Base-by-base conservation (phyloP, 495 filamentous ascomycete species). In the Platismatia glauca region DNA sequence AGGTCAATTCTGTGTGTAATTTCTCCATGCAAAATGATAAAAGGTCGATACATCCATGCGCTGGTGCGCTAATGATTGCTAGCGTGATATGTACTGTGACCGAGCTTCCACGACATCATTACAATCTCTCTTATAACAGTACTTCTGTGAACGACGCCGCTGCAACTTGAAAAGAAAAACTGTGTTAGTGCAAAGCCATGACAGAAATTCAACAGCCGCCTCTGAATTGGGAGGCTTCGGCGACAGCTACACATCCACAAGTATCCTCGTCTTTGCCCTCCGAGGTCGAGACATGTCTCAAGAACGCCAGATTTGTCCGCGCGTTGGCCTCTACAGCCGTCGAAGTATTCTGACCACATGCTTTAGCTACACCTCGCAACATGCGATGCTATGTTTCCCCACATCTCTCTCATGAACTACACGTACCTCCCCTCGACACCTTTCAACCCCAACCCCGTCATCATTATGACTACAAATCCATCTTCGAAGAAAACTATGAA, bases 341-440 rank as follows among this genome's bases (percentile, higher is more conserved):
- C 13, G 13, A 0, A 31, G 27, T 18, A 57, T 27, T 12, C 56
- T 62, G 29, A 59, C 46, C 20, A 57, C 34, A 48, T 27, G 27
- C 38, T 15, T 59, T 66, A 96, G 91, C 91, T 98, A 62, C 95
- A 98, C 73, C 86, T 98, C 37, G 92, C 94, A 66, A 98, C 94
- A 61, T 92, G 86, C 74, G 82, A 82, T 72, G 80, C 84, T 68
- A 84, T 93, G 72, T 82, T 83, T 68, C 94, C 94, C 20, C 94
- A 98, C 76, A 89, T 97, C 71, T 93, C 90, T 33, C 85, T 98
- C 66, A 98, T 98, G 94, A 96, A 95, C 77, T 98, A 97, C 78
- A 97, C 94, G 70, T 98, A 96, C 77, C 89, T 98, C 59, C 88
- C 92, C 22, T 84, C 82, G 0, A 89, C 89, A 8, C 89, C 91